These are phyloP conservation scores for Trichaptum fuscoviolaceum DNA, from an alignment of 768 basidiomycete species.

Conservation along the genomic window DNA sequence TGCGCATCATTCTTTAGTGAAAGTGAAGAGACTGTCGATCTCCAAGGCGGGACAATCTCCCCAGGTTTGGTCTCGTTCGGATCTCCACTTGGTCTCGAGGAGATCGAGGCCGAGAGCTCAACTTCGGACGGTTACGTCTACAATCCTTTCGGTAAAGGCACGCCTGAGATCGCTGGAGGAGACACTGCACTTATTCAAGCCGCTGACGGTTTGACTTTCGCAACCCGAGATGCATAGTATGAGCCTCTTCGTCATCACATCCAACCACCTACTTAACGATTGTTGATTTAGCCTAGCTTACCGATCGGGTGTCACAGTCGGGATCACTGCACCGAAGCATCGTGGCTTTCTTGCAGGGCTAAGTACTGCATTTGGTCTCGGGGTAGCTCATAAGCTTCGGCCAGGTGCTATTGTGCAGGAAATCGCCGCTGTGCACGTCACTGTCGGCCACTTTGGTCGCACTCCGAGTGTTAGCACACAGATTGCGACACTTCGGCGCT, in stretches of 20 bases:
- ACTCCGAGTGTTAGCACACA: conserved; percentile 61
- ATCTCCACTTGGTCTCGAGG: conserved; percentile 54
- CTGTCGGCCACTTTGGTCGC: conserved; percentile 40
- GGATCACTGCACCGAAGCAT: conserved; percentile 51
- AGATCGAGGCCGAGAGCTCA: conserved; percentile 58
- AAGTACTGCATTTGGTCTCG: conserved; percentile 52
- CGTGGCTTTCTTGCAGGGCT: conserved; percentile 50
- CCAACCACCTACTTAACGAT: conserved; percentile 9
- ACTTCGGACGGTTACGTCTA: conserved; percentile 49
- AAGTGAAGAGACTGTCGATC: conserved; percentile 39
- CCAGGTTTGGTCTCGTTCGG: conserved; percentile 42
- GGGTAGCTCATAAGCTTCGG: conserved; percentile 49
- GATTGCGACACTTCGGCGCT: conserved; percentile 50
- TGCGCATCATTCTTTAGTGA: conserved; percentile 20
- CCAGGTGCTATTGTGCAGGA: conserved; percentile 57
- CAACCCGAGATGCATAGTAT: conserved; percentile 52
- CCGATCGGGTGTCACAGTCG: conserved; percentile 56
- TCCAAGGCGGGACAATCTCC: conserved; percentile 61
- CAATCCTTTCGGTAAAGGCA: conserved; percentile 35
- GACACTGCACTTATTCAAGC: conserved; percentile 46
- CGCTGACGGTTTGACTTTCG: conserved; percentile 69
- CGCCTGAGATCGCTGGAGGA: conserved; percentile 32
- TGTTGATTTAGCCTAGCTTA: conserved; percentile 48
- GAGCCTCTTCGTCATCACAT: conserved; percentile 20
- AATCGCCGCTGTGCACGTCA: conserved; percentile 56